Evolutionary conservation across 371 early-diverging fungal species (phyloP).

Genomic region (Mucor irregularis): DNA sequence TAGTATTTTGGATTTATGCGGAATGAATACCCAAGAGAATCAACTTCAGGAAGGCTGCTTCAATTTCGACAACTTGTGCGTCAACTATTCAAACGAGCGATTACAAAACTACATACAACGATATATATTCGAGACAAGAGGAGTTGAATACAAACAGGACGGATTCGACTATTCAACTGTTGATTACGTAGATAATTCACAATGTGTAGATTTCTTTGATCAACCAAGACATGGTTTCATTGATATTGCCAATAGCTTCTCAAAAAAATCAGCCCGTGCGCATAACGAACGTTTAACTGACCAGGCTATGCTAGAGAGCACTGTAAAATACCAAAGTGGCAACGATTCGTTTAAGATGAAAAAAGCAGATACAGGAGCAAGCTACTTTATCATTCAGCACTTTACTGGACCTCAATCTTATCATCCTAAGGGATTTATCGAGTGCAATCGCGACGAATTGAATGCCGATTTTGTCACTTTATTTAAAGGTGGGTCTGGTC

Average conservation of each 20-base stretch:
- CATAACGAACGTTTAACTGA: conserved; percentile 25
- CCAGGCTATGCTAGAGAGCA: conserved; percentile 40
- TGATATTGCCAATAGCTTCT: conserved; percentile 3
- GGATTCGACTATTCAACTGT: conserved; percentile 54
- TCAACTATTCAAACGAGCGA: conserved; percentile 86
- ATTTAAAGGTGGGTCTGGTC: conserved; percentile 45
- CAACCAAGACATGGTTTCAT: conserved; percentile 49
- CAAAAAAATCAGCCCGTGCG: background rate
- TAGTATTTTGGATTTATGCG: conserved; percentile 71
- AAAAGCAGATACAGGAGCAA: conserved; percentile 20
- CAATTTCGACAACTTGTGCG: conserved; percentile 53
- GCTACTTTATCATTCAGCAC: conserved; percentile 76
- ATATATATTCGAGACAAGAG: conserved; percentile 65
- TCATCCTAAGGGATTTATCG: conserved; percentile 55
- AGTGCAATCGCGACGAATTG: conserved; percentile 69
- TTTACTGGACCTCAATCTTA: conserved; percentile 67
- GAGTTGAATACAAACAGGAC: conserved; percentile 51
- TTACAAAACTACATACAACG: conserved; percentile 67
- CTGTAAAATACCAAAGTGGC: conserved; percentile 38
- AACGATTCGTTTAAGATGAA: conserved; percentile 50
- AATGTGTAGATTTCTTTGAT: conserved; percentile 54
- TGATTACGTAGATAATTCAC: conserved; percentile 48
- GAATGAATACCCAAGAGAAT: background rate
- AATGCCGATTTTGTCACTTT: conserved; percentile 83
- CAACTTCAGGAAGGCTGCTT: conserved; percentile 31